phyloP scores from a whole-genome alignment of 495 filamentous ascomycete species.

The Pseudoneurospora amorphoporcata region DNA sequence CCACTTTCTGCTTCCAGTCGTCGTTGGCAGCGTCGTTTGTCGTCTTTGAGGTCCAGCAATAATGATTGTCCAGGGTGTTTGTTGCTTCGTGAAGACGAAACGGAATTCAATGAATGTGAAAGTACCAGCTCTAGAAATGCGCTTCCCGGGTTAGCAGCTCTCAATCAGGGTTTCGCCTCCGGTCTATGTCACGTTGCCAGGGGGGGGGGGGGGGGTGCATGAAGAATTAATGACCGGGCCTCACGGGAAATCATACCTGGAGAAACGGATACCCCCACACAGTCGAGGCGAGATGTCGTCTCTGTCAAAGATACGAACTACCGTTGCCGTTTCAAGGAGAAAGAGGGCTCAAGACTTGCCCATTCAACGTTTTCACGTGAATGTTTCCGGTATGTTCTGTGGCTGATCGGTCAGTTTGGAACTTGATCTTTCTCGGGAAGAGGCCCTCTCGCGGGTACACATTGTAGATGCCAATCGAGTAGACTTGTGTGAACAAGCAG shows the following conservation, averaged over 20 bases:
- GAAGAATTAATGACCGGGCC: background rate
- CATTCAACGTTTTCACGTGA: background rate
- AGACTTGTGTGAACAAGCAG: background rate
- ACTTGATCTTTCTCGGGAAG: background rate
- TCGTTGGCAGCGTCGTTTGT: background rate
- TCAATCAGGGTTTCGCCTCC: background rate
- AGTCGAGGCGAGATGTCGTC: background rate
- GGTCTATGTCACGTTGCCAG: background rate
- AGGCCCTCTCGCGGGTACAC: background rate
- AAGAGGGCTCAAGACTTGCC: background rate
- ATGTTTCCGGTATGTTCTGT: background rate
- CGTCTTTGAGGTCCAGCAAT: background rate
- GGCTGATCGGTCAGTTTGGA: background rate
- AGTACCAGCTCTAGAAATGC: background rate
- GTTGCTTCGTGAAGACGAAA: background rate
- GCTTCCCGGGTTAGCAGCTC: background rate
- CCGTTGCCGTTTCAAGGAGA: background rate
- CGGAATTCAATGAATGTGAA: slow-evolving; percentile 5
- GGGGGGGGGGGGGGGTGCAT: background rate
- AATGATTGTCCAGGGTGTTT: background rate
- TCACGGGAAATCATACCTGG: background rate
- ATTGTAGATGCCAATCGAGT: background rate
- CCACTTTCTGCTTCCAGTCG: background rate
- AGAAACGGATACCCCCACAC: background rate
- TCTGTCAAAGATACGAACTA: background rate